phyloP scores from a whole-genome alignment of 2,329 filamentous ascomycete genomes.

The Lasiodiplodia hormozganensis region DNA sequence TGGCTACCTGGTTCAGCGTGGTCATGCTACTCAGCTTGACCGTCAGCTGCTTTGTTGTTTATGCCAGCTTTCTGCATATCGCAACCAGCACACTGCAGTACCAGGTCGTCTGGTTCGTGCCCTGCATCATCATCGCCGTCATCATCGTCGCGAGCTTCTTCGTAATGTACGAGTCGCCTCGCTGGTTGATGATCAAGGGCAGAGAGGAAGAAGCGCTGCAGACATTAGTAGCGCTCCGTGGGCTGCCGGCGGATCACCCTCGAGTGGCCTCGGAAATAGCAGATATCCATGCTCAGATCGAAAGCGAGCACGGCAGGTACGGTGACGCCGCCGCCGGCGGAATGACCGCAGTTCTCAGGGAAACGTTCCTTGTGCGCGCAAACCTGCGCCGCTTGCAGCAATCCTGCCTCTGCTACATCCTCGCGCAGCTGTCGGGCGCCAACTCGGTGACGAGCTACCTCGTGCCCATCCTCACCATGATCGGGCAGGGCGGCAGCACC shows the following conservation, averaged over 20 bases:
- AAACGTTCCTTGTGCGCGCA: conserved; percentile 32
- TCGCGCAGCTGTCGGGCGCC: conserved; percentile 54
- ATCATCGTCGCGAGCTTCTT: conserved; percentile 42
- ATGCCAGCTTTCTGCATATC: conserved; percentile 44
- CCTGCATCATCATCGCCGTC: conserved; percentile 40
- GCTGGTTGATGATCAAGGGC: conserved; percentile 44
- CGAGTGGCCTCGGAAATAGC: conserved; percentile 28
- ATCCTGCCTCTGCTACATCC: conserved; percentile 30
- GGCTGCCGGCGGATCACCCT: conserved; percentile 31
- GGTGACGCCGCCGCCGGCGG: conserved; percentile 7
- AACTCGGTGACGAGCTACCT: conserved; percentile 55
- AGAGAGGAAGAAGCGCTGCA: conserved; percentile 39
- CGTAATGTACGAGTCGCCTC: conserved; percentile 41
- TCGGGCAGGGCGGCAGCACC: conserved; percentile 43
- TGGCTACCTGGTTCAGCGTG: conserved; percentile 48
- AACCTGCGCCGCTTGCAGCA: conserved; percentile 33
- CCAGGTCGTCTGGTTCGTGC: conserved; percentile 43
- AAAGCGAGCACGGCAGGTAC: conserved; percentile 28
- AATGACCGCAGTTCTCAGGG: conserved; percentile 29
- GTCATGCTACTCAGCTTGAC: conserved; percentile 46
- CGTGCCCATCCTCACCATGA: conserved; percentile 50
- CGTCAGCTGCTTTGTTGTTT: conserved; percentile 44
- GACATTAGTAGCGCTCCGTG: conserved; percentile 40
- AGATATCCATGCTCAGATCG: conserved; percentile 29
- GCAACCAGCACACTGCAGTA: conserved; percentile 41